phyloP scores from a whole-genome alignment of 305 asterid species.

The Fraxinus xanthoxyloides region DNA sequence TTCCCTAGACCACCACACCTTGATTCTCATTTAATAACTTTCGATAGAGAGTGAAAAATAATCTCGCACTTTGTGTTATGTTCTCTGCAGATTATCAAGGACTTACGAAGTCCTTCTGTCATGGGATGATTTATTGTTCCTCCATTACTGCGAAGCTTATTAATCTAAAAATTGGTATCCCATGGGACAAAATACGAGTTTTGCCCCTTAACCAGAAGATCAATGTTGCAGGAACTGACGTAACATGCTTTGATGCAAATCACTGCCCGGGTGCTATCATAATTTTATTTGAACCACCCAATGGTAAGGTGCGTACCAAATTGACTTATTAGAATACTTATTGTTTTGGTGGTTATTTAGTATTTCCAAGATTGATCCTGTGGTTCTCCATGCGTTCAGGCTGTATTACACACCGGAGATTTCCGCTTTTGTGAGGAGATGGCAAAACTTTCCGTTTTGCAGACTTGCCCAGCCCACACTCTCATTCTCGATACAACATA shows the following conservation, averaged over 20 bases:
- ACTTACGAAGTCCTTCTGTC: constrained; percentile 79
- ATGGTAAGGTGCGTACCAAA: constrained; percentile 62
- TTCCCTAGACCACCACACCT: constrained; percentile 4
- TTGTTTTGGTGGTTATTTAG: neutral
- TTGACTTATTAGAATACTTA: neutral
- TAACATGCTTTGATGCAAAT: constrained; percentile 95
- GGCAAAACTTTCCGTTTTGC: constrained; percentile 48
- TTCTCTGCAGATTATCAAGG: constrained; percentile 91
- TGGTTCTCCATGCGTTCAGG: constrained; percentile 41
- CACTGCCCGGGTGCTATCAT: constrained; percentile 96
- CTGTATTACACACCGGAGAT: constrained; percentile 93
- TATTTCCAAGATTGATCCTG: constrained; percentile 21
- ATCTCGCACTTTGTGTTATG: constrained; percentile 2
- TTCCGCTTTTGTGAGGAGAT: constrained; percentile 80
- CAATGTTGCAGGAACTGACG: constrained; percentile 65
- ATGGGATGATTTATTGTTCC: constrained; percentile 85
- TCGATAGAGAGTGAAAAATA: neutral
- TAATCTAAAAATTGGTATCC: constrained; percentile 76
- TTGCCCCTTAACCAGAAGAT: constrained; percentile 83
- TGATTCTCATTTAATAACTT: neutral
- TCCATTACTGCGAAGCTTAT: constrained; percentile 82
- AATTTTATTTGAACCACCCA: constrained; percentile 84
- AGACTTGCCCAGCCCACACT: constrained; percentile 56
- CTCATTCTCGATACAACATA: constrained; percentile 96
- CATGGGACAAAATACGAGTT: constrained; percentile 68